Evolutionary conservation across 345 rosid species (phyloP).

Genomic region (Viola odorata): DNA sequence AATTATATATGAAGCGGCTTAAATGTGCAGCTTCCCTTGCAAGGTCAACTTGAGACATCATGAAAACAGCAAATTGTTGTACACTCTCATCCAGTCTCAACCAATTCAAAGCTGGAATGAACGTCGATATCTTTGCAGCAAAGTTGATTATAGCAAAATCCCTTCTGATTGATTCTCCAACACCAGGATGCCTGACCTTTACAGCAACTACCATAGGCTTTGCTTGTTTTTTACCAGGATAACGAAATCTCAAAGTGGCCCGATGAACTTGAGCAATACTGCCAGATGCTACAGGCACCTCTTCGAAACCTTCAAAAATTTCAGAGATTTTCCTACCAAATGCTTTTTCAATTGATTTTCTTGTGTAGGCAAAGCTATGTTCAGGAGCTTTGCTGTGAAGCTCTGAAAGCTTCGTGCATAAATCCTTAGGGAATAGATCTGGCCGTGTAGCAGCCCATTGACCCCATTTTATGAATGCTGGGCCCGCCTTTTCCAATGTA

Average conservation of each 20-base stretch:
- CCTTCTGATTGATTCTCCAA: slow-evolving; percentile 82
- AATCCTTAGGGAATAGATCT: slow-evolving; percentile 83
- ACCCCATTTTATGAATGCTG: slow-evolving; percentile 98
- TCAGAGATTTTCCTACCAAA: slow-evolving; percentile 87
- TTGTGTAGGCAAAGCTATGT: slow-evolving; percentile 84
- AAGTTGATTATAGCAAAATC: slow-evolving; percentile 80
- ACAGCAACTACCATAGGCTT: slow-evolving; percentile 85
- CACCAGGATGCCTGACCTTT: slow-evolving; percentile 97
- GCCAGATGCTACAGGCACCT: slow-evolving; percentile 91
- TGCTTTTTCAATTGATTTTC: slow-evolving; percentile 68
- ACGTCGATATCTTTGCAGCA: slow-evolving; percentile 58
- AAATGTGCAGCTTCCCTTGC: slow-evolving; percentile 99
- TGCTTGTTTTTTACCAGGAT: slow-evolving; percentile 59
- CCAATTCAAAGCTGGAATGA: slow-evolving; percentile 82
- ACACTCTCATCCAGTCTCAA: slow-evolving; percentile 94
- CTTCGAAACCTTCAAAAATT: slow-evolving; percentile 84
- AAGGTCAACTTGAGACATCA: slow-evolving; percentile 99
- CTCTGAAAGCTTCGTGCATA: slow-evolving; percentile 81
- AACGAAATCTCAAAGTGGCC: slow-evolving; percentile 67
- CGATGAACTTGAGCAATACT: slow-evolving; percentile 98
- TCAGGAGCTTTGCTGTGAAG: slow-evolving; percentile 90
- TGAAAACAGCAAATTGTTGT: slow-evolving; percentile 87
- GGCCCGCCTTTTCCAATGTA: slow-evolving; percentile 82
- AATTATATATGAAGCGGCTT: slow-evolving; percentile 87
- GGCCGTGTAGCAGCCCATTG: slow-evolving; percentile 99